A percentile compares a stretch with the other conserved stretches of the same genome.
Evolutionary conservation across 768 basidiomycete species (phyloP).

Genomic region (Trametes punicea): DNA sequence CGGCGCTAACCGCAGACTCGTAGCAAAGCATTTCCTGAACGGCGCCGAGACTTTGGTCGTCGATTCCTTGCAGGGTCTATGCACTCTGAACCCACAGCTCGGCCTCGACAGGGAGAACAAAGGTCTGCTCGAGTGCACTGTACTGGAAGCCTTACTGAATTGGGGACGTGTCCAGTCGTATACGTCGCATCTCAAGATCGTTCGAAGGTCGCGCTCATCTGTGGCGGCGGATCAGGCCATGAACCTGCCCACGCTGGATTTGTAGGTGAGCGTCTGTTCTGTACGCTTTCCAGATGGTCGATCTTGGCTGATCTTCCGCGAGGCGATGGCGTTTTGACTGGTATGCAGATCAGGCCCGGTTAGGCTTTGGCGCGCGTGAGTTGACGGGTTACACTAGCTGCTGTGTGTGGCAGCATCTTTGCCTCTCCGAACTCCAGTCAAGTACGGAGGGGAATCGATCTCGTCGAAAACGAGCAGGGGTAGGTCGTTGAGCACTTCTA

Average conservation of each 20-base stretch:
- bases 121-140: slow-evolving; percentile 42
- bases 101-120: slow-evolving; percentile 68
- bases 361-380: background rate
- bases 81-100: slow-evolving; percentile 66
- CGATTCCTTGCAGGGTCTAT: slow-evolving; percentile 75
- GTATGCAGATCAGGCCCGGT: slow-evolving; percentile 32
- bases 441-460: slow-evolving; percentile 75
- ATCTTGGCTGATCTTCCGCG: background rate
- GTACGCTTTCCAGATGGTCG: background rate
- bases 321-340: slow-evolving; percentile 79
- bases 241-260: slow-evolving; percentile 89
- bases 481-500: slow-evolving; percentile 29
- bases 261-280: slow-evolving; percentile 55
- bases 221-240: slow-evolving; percentile 86
- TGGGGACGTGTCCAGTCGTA: slow-evolving; percentile 45
- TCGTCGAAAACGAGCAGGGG: slow-evolving; percentile 73
- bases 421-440: slow-evolving; percentile 88
- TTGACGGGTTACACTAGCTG: slow-evolving; percentile 38
- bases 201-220: slow-evolving; percentile 71
- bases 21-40: slow-evolving; percentile 78
- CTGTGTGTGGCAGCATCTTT: slow-evolving; percentile 87
- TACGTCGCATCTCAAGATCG: slow-evolving; percentile 54
- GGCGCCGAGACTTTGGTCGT: slow-evolving; percentile 64
- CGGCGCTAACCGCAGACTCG: background rate
- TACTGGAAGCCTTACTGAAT: background rate